Evolutionary conservation across 2,329 filamentous ascomycete genomes (phyloP).

Genomic region (Ophiobolus disseminans): DNA sequence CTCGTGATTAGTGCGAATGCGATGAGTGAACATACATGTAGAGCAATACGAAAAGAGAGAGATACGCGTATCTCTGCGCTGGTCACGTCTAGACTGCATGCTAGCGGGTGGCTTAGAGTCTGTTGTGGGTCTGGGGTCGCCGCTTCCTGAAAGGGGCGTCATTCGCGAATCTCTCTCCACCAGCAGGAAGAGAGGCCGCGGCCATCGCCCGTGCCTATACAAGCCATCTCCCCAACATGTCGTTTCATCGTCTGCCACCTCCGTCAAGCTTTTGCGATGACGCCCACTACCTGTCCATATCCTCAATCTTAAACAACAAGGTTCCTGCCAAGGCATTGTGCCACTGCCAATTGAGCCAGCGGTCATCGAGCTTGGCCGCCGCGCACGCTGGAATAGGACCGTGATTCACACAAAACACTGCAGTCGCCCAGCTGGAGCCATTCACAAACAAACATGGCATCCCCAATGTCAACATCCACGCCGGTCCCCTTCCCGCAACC

Average conservation of each 20-base stretch:
- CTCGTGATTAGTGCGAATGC: no score
- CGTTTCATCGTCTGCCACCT: conserved; percentile 1
- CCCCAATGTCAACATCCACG: conserved; percentile 27
- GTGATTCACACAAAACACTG: conserved; percentile 9
- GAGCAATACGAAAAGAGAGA: not conserved
- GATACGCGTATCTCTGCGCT: not conserved
- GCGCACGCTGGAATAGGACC: conserved; percentile 6
- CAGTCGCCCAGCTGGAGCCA: not conserved
- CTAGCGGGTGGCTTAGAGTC: not conserved
- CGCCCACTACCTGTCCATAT: conserved; percentile 5
- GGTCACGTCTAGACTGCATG: not conserved
- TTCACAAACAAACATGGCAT: conserved; percentile 26
- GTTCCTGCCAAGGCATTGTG: conserved; percentile 21
- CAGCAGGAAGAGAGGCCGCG: not conserved
- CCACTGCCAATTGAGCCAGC: conserved; percentile 14
- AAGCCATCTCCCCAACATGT: conserved; percentile 10
- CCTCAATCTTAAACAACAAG: conserved; percentile 12
- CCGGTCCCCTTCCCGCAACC: conserved; percentile 39
- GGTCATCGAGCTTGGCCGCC: conserved; percentile 20
- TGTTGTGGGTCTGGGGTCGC: conserved; percentile 1
- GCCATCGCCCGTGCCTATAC: conserved; percentile 3
- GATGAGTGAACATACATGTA: no score
- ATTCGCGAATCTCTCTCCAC: conserved; percentile 1
- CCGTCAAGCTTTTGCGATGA: conserved; percentile 12
- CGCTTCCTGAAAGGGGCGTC: not conserved